phyloP scores from a whole-genome alignment of 2,329 filamentous ascomycete genomes.

The Albophoma yamanashiensis region DNA sequence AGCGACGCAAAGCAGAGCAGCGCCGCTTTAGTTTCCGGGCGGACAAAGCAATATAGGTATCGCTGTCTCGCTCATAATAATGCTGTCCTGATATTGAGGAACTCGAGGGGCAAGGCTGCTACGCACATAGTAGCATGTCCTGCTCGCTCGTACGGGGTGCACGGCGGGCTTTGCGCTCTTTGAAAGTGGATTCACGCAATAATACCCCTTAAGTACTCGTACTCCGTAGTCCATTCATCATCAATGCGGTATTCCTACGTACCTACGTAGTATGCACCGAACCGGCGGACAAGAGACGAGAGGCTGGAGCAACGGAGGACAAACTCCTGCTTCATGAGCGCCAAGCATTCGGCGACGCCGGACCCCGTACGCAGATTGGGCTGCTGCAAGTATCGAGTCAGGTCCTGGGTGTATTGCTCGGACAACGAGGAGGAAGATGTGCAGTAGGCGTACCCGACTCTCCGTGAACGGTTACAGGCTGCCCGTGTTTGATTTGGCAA shows the following conservation, averaged over 20 bases:
- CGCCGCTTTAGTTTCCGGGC: neutral
- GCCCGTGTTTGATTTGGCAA: neutral
- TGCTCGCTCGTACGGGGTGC: too few relatives aligned
- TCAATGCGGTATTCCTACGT: too few relatives aligned
- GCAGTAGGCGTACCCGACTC: too few relatives aligned
- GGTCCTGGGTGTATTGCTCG: neutral
- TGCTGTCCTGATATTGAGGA: neutral
- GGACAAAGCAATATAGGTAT: neutral
- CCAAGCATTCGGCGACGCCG: neutral
- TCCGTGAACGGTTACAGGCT: neutral
- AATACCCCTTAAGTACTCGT: neutral
- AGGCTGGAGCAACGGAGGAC: neutral
- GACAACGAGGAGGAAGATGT: neutral
- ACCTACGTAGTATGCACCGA: too few relatives aligned
- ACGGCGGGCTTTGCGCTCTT: too few relatives aligned
- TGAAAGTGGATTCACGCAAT: neutral
- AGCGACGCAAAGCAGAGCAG: neutral
- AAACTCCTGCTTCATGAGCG: neutral
- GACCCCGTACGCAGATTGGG: neutral
- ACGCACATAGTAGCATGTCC: too few relatives aligned
- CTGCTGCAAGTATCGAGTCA: neutral
- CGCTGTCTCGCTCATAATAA: neutral
- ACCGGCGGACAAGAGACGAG: too few relatives aligned
- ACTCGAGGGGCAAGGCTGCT: neutral
- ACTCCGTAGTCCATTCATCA: neutral